Evolutionary conservation across 176 grass and related monocot genomes (phyloP), one percentile per base, ranked within the genome.

Genomic region (Zizania latifolia): DNA sequence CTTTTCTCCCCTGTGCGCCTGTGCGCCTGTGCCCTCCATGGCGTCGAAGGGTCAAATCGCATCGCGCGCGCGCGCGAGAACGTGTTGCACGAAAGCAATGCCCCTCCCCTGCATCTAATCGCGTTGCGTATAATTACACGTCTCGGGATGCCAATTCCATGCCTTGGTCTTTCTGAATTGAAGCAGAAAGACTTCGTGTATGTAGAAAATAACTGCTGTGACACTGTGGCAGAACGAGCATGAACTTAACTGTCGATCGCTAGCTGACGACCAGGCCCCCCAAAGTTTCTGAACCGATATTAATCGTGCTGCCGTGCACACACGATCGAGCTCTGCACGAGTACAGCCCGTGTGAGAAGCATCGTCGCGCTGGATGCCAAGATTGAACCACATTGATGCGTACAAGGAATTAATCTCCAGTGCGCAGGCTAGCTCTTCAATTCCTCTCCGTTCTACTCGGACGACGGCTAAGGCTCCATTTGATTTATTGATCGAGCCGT

Each of bases 1-100:
- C 2, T 21, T 21, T 9, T 50, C 0, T 21, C 21, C 9, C 22
- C 0, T 45, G 15, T 45, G 15, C 14, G 10, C 15, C 17, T 17
- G 7, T 53, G 7, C 22, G 34, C 48, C 10, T 22, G 48, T 53
- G 24, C 11, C 26, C 0, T 1, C 36, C 5, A 32, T 2, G 7
- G 17, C 64, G 83, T 85, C 83, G 80, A 67, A 38, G 63, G 58
- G 78, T 51, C 51, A 69, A 59, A 8, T 19, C 48, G 48, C 15
- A 21, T 50, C 11, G 30, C 69, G 46, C 70, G 24, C 43, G 10
- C n/a, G n/a, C n/a, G n/a, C n/a, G n/a, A 29, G 26, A 46, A 66
- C 58, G 59, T 73, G 59, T 30, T 37, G 51, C 76, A 61, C 76
- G 30, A 77, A 21, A 40, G 35, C 19, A 15, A 65, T 63, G 60